Conservation (phyloP, 192 early-diverging fungal genomes). For the Helicostylum pulchrum region DNA sequence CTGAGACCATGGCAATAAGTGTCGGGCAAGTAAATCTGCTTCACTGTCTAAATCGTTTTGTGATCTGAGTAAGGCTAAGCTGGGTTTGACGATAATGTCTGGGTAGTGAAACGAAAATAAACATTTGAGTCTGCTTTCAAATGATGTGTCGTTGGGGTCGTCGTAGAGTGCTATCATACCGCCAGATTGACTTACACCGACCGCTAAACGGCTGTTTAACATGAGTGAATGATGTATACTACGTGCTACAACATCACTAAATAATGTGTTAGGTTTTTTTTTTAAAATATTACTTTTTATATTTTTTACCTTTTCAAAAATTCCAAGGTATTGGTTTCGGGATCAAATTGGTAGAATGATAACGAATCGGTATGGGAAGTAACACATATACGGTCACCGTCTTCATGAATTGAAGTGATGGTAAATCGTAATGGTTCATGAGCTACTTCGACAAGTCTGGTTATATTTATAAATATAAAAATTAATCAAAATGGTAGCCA, state of each 20-base stretch:
- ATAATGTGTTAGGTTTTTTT: not conserved
- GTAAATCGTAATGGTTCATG: conserved; percentile 14
- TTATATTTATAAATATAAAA: not conserved
- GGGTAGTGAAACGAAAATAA: conserved; percentile 25
- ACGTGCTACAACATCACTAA: conserved; percentile 16
- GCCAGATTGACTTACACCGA: conserved; percentile 10
- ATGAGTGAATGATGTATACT: conserved; percentile 14
- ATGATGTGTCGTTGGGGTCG: conserved; percentile 6
- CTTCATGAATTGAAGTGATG: conserved; percentile 27
- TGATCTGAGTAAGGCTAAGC: not conserved
- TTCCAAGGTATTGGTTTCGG: not conserved
- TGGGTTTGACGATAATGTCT: conserved; percentile 20
- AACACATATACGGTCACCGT: conserved; percentile 11
- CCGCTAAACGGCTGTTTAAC: not conserved
- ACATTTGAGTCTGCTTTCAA: conserved; percentile 8
- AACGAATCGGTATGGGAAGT: conserved; percentile 23
- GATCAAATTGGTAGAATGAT: conserved; percentile 23
- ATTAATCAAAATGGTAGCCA: too few species aligned
- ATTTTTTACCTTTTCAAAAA: conserved; percentile 16
- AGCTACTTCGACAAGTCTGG: conserved; percentile 23
- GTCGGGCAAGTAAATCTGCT: not conserved
- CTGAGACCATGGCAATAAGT: not conserved
- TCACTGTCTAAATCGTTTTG: not conserved
- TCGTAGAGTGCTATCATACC: conserved; percentile 14
- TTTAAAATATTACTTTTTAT: not conserved